Percentiles rank a stretch among this genome's conserved stretches.
Evolutionary conservation across 495 filamentous ascomycete genomes (phyloP).

Genomic region (Daldinia loculata): DNA sequence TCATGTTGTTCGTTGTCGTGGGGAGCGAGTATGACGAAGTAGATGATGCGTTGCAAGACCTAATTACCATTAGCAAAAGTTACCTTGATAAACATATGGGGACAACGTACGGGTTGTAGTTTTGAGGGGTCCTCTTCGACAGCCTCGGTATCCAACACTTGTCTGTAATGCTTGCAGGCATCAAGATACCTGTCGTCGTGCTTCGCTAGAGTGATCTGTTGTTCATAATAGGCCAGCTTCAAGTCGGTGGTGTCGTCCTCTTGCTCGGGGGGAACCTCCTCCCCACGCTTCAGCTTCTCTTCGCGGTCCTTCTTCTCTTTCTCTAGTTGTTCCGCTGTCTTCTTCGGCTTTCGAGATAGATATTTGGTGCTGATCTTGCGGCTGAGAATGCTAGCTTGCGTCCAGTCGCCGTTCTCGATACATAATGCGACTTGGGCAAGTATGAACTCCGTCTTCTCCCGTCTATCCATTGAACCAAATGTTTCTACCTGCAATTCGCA

Average conservation of each 20-base stretch:
- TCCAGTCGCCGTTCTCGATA: conserved; percentile 96
- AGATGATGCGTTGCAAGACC: conserved; percentile 92
- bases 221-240: conserved; percentile 95
- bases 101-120: conserved; percentile 75
- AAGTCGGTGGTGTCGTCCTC: conserved; percentile 95
- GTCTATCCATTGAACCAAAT: conserved; percentile 95
- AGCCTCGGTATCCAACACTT: conserved; percentile 93
- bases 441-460: conserved; percentile 99
- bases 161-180: conserved; percentile 94
- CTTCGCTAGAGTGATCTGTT: conserved; percentile 93
- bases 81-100: not conserved
- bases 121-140: conserved; percentile 89
- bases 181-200: conserved; percentile 97
- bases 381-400: conserved; percentile 90
- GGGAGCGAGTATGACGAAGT: conserved; percentile 94
- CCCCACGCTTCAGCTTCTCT: conserved; percentile 78
- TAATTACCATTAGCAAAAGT: conserved; percentile 52
- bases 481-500: conserved; percentile 99
- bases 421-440: conserved; percentile 93
- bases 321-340: conserved; percentile 83
- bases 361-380: conserved; percentile 97
- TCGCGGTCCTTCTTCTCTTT: conserved; percentile 86
- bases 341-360: conserved; percentile 87
- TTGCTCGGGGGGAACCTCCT: conserved; percentile 77
- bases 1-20: conserved; percentile 99